Base-by-base conservation (phyloP, 2,329 filamentous ascomycete genomes). In the Lachnellula subtilissima region DNA sequence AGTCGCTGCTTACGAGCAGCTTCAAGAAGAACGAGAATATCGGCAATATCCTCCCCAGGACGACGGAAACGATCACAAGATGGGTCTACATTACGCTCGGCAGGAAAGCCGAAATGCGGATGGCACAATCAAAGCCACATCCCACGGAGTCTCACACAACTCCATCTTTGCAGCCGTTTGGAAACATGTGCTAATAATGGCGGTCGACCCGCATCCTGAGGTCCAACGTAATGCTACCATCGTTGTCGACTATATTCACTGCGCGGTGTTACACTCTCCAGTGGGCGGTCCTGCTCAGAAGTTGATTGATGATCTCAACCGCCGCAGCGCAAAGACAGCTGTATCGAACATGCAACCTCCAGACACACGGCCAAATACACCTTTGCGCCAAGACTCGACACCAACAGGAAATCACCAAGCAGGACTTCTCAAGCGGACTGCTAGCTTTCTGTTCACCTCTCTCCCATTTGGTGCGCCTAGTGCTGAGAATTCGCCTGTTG, bases 121-220 rank as follows among this genome's bases (percentile, higher is more conserved):
- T 59, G 83, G 82, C 3, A 78, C 75, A 5, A 81, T 84, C 69
- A 83, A 82, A 67, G 74, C 77, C 25, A 68, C 75, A 2, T 77
- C 80, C 2, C 79, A 83, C 46, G 81, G 83, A 1, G 72, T 89
- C 11, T 91, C 92, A 12, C 86, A 89, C 61, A 94, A 96, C 68
- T 96, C 91, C 0, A 89, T 96, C 17, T 97, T 95, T 70, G 88
- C 92, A 32, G 89, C 92, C 1, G 88, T 95, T 60, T 99, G 94
- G 94, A 94, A 96, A 70, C 89, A 97, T 67, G 80, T 95, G 45
- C 77, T 97, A 57, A 89, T 96, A 60, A 80, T 97, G 71, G 93
- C 91, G 46, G 90, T 96, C 17, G 94, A 99, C 69, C 93, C 94
- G 42, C 92, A 97, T 68, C 91, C 93, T 1, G 93, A 97, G 68